These are phyloP conservation scores for Fonsecaea pedrosoi DNA, from an alignment of 2,329 filamentous ascomycete genomes.

Conservation along the genomic window DNA sequence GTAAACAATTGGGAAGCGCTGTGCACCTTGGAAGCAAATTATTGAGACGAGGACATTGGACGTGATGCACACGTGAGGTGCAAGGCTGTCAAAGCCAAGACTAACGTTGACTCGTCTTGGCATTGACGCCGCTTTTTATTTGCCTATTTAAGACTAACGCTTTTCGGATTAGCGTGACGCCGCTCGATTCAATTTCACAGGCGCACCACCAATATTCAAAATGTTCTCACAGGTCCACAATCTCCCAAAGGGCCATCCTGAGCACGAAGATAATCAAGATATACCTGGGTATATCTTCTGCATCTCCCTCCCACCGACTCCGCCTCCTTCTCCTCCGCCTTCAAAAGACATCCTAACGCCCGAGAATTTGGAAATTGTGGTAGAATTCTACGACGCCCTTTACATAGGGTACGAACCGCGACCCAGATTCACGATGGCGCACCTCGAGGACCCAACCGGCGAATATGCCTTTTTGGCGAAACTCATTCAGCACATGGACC, in stretches of 20 bases:
- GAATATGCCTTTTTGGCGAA: conserved; percentile 84
- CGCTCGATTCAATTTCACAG: neutral
- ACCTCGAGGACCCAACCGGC: conserved; percentile 61
- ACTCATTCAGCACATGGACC: conserved; percentile 89
- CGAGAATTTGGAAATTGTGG: conserved; percentile 8
- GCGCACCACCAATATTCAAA: conserved; percentile 8
- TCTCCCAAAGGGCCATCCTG: neutral
- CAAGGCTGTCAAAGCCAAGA: conserved; percentile 7
- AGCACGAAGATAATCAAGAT: conserved; percentile 14
- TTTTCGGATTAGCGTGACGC: neutral
- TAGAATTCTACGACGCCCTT: conserved; percentile 2
- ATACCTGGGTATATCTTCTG: conserved; percentile 23
- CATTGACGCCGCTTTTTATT: neutral
- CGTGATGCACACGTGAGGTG: neutral
- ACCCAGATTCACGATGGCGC: neutral
- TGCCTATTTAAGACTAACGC: neutral
- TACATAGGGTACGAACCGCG: neutral
- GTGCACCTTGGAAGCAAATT: conserved; percentile 2
- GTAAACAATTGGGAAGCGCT: neutral
- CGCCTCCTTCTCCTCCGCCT: conserved; percentile 2
- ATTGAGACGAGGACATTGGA: conserved; percentile 3
- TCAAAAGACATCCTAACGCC: neutral
- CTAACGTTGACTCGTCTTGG: neutral
- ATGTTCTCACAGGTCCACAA: conserved; percentile 10
- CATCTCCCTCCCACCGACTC: conserved; percentile 6